Base-by-base conservation (phyloP, 2,329 filamentous ascomycete genomes). In the Ophiocordyceps camponoti-floridani region DNA sequence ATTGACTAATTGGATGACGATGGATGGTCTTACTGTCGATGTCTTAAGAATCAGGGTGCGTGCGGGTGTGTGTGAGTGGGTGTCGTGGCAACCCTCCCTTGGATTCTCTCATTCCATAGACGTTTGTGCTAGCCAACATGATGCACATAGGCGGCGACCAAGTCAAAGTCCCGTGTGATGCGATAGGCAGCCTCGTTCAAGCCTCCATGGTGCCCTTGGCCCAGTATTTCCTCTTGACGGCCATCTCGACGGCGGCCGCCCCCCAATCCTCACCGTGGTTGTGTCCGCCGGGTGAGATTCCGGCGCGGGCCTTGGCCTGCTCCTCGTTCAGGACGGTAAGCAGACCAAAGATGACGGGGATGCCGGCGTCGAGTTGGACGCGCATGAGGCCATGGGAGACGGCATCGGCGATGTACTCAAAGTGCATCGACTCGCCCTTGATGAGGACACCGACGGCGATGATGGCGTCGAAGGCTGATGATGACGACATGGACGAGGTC, bases 191-290 rank as follows among this genome's bases (percentile, higher is more conserved):
- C 28, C 28, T 9, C 9, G 28, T 12, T 47, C 51, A 64, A 31
- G 61, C 62, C 47, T 72, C 69, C 45, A 76, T 66, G 56, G 68
- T 71, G 41, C 88, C 88, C 50, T 80, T 75, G 3, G 76, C 74
- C 89, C 88, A 96, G 43, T 78, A 80, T 62, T 71, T 82, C 59
- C 83, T 77, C 78, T 94, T 96, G 16, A 83, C 74, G 6, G 84
- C 88, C 69, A 98, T 73, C 70, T 98, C 91, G 31, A 98, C 91
- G 6, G 91, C 91, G 18, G 89, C 91, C 53, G 77, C 72, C 4
- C 91, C 91, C 91, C 91, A 98, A 62, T 96, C 89, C 66, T 91
- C 82, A 27, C 91, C 91, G 64, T 98, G 89, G 65, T 96, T 96
- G 61, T 96, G 91, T 53, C 77, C 69, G 48, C 61, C 58, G 44